A percentile compares a stretch with the other conserved stretches of the same genome.
phyloP scores from a whole-genome alignment of 352 stramenopile genomes.

The Globisporangium takayamanum region DNA sequence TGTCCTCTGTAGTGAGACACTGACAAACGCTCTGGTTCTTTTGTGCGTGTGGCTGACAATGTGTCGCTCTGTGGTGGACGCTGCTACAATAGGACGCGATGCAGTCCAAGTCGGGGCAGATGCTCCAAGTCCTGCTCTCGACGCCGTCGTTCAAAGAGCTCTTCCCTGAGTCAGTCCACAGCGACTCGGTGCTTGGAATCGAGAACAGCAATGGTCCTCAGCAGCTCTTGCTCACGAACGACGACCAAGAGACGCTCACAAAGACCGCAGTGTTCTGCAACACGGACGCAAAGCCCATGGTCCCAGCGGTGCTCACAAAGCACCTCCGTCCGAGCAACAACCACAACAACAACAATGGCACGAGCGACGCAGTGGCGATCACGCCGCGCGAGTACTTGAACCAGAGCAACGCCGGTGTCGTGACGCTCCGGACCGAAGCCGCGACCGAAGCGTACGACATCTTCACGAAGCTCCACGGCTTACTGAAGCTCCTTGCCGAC shows the following conservation, averaged over 20 bases:
- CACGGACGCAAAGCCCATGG: slow-evolving; percentile 53
- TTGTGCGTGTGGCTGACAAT: neutral
- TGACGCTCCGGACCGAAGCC: slow-evolving; percentile 55
- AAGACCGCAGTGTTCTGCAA: slow-evolving; percentile 68
- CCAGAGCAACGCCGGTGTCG: slow-evolving; percentile 71
- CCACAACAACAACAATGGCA: slow-evolving; percentile 31
- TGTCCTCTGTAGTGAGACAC: neutral
- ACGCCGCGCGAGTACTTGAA: slow-evolving; percentile 57
- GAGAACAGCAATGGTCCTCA: slow-evolving; percentile 29
- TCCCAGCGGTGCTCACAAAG: slow-evolving; percentile 52
- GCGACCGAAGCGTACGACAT: slow-evolving; percentile 52
- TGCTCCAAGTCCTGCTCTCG: slow-evolving; percentile 75
- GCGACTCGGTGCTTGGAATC: slow-evolving; percentile 17
- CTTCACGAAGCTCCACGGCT: slow-evolving; percentile 68
- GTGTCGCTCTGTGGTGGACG: neutral
- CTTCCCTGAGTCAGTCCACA: slow-evolving; percentile 42
- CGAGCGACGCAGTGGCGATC: slow-evolving; percentile 36
- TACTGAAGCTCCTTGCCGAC: slow-evolving; percentile 79
- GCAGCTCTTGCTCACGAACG: slow-evolving; percentile 54
- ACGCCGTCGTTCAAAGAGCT: slow-evolving; percentile 80
- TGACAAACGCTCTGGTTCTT: neutral
- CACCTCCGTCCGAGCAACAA: slow-evolving; percentile 19
- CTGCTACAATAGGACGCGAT: slow-evolving; percentile 46
- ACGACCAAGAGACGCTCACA: slow-evolving; percentile 69
- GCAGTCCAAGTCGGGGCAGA: slow-evolving; percentile 77